Conservation (phyloP, 306 rosid species). For the Trifolium dubium region DNA sequence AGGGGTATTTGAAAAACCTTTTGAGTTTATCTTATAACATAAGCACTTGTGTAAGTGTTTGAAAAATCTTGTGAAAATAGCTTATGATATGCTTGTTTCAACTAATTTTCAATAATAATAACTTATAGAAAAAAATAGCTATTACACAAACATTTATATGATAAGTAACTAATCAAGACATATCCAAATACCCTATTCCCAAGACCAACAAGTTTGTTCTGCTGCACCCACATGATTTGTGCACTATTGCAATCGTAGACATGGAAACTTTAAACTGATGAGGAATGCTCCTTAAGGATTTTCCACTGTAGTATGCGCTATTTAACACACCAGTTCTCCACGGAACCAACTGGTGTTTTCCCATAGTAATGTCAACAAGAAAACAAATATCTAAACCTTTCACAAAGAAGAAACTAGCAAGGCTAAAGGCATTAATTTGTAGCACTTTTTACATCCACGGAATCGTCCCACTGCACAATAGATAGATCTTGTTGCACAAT, state of each 20-base stretch:
- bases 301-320: too few species aligned
- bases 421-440: background rate
- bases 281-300: too few species aligned
- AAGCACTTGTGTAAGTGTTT: background rate
- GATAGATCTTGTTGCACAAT: background rate
- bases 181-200: background rate
- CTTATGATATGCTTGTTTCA: background rate
- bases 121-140: background rate
- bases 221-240: background rate
- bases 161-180: background rate
- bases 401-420: background rate
- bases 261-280: too few species aligned
- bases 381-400: too few species aligned
- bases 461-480: background rate
- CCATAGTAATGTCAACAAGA: too few species aligned
- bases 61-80: background rate
- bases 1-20: background rate
- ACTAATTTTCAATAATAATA: background rate
- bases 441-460: constrained; percentile 21
- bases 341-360: too few species aligned
- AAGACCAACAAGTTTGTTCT: background rate
- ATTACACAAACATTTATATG: background rate
- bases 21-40: background rate
- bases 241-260: background rate
- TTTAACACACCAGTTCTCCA: too few species aligned